Conservation (phyloP, 805 yeast genomes). For the Saturnispora besseyi region DNA sequence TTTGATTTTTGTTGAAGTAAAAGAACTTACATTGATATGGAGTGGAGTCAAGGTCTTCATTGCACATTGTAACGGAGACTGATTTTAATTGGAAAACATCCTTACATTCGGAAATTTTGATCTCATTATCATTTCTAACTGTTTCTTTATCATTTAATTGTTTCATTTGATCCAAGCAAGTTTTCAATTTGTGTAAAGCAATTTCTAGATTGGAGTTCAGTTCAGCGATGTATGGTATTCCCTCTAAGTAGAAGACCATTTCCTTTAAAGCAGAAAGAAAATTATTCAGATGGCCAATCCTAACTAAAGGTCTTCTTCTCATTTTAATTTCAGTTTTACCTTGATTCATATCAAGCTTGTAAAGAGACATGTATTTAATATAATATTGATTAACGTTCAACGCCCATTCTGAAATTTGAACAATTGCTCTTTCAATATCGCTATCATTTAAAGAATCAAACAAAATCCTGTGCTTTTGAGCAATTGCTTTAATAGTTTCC, state of each 20-base stretch:
- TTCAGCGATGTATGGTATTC: conserved; percentile 15
- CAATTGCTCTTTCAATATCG: conserved; percentile 12
- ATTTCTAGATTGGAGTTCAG: conserved; percentile 21
- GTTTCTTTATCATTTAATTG: conserved; percentile 20
- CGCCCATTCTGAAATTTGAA: conserved; percentile 23
- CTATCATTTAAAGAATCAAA: conserved; percentile 7
- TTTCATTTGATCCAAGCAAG: conserved; percentile 16
- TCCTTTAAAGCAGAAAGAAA: conserved; percentile 18
- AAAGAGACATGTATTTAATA: conserved; percentile 16
- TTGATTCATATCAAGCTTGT: conserved; percentile 19
- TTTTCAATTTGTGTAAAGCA: conserved; percentile 15
- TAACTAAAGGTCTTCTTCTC: conserved; percentile 26
- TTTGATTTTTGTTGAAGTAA: conserved; percentile 19
- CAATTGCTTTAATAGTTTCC: conserved; percentile 12
- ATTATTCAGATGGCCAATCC: conserved; percentile 22
- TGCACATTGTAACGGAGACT: conserved; percentile 17
- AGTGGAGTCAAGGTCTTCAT: conserved; percentile 1
- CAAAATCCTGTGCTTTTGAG: conserved; percentile 16
- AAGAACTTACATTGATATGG: conserved; percentile 18
- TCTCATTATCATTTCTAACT: conserved; percentile 9
- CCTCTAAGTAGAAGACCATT: conserved; percentile 15
- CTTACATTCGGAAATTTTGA: conserved; percentile 19
- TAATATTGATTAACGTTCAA: conserved; percentile 16
- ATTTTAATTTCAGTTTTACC: conserved; percentile 22
- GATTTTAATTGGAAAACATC: conserved; percentile 17